A percentile compares a stretch with the other conserved stretches of the same genome.
These are phyloP conservation scores for Niveomyces coronatus DNA, from an alignment of 2,329 filamentous ascomycete genomes.

Conservation along the genomic window DNA sequence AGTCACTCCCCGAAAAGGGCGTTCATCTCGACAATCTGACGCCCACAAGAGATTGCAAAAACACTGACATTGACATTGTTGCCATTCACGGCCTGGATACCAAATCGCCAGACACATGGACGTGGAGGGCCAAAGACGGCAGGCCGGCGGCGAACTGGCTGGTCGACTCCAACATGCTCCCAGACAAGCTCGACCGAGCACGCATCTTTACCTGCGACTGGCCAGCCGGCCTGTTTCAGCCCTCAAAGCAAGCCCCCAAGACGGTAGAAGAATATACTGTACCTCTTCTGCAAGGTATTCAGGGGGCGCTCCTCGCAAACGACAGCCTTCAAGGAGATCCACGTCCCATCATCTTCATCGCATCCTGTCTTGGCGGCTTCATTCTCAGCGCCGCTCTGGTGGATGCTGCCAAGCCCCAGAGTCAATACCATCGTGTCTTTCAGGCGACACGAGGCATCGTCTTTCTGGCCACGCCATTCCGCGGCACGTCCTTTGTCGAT, in stretches of 20 bases:
- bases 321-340: not conserved
- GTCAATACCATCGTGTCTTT: constrained; percentile 13
- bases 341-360: constrained; percentile 21
- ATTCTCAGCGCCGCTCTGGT: constrained; percentile 20
- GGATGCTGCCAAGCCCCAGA: constrained; percentile 5
- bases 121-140: constrained; percentile 2
- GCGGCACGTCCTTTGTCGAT: constrained; percentile 18
- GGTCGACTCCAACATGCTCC: constrained; percentile 14
- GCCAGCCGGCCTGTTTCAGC: not conserved
- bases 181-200: not conserved
- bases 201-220: not conserved
- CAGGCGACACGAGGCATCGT: constrained; percentile 16
- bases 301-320: not conserved
- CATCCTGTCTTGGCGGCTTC: constrained; percentile 24
- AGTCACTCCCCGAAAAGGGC: not conserved
- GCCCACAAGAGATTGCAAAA: not conserved
- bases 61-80: constrained; percentile 7
- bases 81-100: constrained; percentile 22
- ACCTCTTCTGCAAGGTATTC: not conserved
- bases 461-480: constrained; percentile 21
- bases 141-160: constrained; percentile 15
- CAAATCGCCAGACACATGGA: constrained; percentile 17
- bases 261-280: not conserved
- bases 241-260: not conserved
- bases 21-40: not conserved